Base-by-base conservation (phyloP, 257 asterid genomes). In the Salvia hispanica region DNA sequence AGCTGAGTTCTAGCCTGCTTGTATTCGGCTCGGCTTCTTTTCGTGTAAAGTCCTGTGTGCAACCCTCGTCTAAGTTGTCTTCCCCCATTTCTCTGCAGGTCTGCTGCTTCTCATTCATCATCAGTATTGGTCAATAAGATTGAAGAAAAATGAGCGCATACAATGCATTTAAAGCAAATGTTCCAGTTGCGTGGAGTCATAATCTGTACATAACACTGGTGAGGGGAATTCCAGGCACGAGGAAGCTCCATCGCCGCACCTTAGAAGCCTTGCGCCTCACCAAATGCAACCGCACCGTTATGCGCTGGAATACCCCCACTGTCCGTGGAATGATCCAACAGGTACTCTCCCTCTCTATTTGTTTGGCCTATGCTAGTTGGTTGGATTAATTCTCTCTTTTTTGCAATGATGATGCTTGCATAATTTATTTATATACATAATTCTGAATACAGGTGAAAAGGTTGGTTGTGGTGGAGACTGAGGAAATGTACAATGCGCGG, bases 161-260 rank as follows among this genome's bases (percentile, higher is more conserved):
- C 84, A 86, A 81, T 5, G 93, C 91, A 45, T 93, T 86, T 28
- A 93, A 86, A 85, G 86, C 98, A 5, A 82, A 79, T 62, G 85
- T 83, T 70, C 94, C 96, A 0, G 79, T 93, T 6, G 90, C 95
- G 43, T 93, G 98, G 98, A 93, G 98, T 77, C 84, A 85, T 28
- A 85, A 86, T 76, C 81, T 93, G 7, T 88, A 90, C 78, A 74
- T 93, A 52, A 93, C 99, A 21, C 92, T 90, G 66, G 99, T 93
- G 58, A 93, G 99, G 78, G 99, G 99, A 11, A 88, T 86, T 25
- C 99, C 99, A 5, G 99, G 99, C 2, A 93, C 99, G 37, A 72
- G 96, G 84, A 85, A 69, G 67, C 95, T 88, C 80, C 99, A 93
- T 68, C 88, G 97, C 65, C 95, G 96, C 78, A 93, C 99, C 62